Conservation (phyloP, 306 rosid species). For the Vicia faba region DNA sequence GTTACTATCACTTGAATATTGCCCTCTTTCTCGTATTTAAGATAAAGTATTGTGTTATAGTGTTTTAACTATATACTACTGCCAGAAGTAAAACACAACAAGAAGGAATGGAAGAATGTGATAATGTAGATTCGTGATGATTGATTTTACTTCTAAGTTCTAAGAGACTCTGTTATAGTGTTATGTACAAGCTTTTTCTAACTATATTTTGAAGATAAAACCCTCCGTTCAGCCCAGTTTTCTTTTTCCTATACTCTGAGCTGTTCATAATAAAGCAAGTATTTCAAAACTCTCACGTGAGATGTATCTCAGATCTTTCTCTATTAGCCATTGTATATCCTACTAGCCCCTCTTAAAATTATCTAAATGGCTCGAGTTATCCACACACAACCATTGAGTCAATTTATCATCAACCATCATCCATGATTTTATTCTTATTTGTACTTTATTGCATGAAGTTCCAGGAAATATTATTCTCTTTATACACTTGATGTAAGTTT, state of each 20-base stretch:
- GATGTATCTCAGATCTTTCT: background rate
- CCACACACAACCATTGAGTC: background rate
- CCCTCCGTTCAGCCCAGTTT: background rate
- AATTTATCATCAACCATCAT: conserved; percentile 20
- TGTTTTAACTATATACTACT: conserved; percentile 18
- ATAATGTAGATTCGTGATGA: conserved; percentile 4
- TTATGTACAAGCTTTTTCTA: conserved; percentile 26
- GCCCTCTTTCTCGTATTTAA: conserved; percentile 15
- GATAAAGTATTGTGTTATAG: conserved; percentile 12
- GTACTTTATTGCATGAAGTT: conserved; percentile 1
- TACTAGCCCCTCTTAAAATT: conserved; percentile 18
- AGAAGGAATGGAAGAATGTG: conserved; percentile 1
- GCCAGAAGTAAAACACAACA: conserved; percentile 27
- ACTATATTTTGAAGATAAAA: conserved; percentile 18
- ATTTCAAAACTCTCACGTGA: conserved; percentile 7
- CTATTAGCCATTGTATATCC: conserved; percentile 9
- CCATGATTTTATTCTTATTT: conserved; percentile 11
- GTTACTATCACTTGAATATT: conserved; percentile 16
- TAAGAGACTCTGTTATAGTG: conserved; percentile 33
- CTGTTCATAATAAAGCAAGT: conserved; percentile 7
- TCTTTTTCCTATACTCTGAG: conserved; percentile 12
- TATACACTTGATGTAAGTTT: conserved; percentile 5
- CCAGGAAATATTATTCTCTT: background rate
- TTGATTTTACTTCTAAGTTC: conserved; percentile 19
- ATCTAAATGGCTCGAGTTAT: conserved; percentile 6